Evolutionary conservation across 2,329 filamentous ascomycete species (phyloP), one percentile per base, ranked within the genome.

Genomic region (Verticillium tricorpus): DNA sequence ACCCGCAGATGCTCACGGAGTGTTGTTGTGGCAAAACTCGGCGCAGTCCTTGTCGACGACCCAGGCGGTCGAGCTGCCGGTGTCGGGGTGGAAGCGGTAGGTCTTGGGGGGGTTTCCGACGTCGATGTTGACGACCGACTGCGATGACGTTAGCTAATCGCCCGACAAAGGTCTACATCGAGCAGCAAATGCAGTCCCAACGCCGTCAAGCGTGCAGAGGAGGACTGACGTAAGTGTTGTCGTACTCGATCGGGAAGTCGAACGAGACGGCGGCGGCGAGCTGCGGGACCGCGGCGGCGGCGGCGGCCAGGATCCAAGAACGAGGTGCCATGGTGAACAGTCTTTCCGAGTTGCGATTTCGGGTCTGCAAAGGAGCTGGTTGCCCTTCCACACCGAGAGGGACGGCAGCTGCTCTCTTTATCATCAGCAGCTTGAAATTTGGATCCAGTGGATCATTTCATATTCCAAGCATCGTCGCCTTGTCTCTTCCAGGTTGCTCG

Each of bases 51-150:
- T 50, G 45, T 50, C 19, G 45, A 50, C 45, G 5, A 74, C 67
- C 74, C 75, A 77, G 1, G 73, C 60, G 0, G 74, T 71, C 1
- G 74, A 60, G 59, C 72, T 75, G 25, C 75, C 74, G 0, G 73
- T 76, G 63, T 76, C 74, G 61, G 75, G 76, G 12, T 68, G 61
- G 5, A 77, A 67, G 1, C 65, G 63, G 61, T 71, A 69, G 0
- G 60, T 64, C 56, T 69, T 65, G 11, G 65, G 40, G 0, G 74
- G 75, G 3, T 70, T 73, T 45, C 74, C 74, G 12, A 72, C 62
- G 2, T 57, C 56, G 35, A 64, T 22, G 28, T 64, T 37, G 37
- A 62, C 55, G 7, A 8, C 22, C n/a, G 45, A 50, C 45, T 50
- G 17, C 6, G 15, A 15, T 15, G 14, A 40, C 15, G 2, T 40